Evolutionary conservation across 768 basidiomycete genomes (phyloP).

Genomic region (Leccinum uliginosum): DNA sequence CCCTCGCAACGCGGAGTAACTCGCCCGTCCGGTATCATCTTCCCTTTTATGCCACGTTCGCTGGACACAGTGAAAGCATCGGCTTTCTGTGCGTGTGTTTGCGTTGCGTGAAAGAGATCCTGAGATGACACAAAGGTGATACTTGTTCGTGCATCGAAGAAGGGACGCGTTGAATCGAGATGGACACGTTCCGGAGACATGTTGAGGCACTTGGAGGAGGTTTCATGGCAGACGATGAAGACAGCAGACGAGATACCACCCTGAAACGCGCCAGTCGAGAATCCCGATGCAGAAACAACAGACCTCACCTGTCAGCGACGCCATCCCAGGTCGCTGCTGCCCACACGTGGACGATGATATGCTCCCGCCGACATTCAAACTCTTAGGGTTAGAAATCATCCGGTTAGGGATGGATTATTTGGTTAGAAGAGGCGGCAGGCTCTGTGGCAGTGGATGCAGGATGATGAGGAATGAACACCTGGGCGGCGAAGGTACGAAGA

Average conservation of each 20-base stretch:
- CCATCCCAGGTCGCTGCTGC: conserved; percentile 18
- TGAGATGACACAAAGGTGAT: conserved; percentile 47
- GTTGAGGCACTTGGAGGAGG: conserved; percentile 32
- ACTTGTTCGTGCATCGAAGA: conserved; percentile 37
- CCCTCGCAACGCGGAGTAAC: conserved; percentile 27
- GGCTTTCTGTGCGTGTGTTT: conserved; percentile 25
- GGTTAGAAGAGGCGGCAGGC: conserved; percentile 38
- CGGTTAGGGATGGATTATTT: conserved; percentile 46
- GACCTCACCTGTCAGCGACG: conserved; percentile 17
- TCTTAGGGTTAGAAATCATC: conserved; percentile 65
- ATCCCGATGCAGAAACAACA: conserved; percentile 1
- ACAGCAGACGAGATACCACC: conserved; percentile 17
- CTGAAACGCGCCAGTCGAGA: conserved; percentile 8
- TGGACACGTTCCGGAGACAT: conserved; percentile 52
- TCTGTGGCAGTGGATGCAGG: conserved; percentile 27
- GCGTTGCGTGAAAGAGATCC: conserved; percentile 38
- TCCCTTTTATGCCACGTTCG: conserved; percentile 27
- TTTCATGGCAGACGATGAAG: conserved; percentile 38
- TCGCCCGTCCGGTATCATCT: conserved; percentile 48
- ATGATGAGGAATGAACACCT: conserved; percentile 36
- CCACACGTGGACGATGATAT: conserved; percentile 22
- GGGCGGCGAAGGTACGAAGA: conserved; percentile 42
- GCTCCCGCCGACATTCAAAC: conserved; percentile 32
- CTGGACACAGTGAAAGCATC: conserved; percentile 23
- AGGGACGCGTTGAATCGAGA: conserved; percentile 18